phyloP scores from a whole-genome alignment of 164 flowering plant genomes.

The Chimonanthus praecox region DNA sequence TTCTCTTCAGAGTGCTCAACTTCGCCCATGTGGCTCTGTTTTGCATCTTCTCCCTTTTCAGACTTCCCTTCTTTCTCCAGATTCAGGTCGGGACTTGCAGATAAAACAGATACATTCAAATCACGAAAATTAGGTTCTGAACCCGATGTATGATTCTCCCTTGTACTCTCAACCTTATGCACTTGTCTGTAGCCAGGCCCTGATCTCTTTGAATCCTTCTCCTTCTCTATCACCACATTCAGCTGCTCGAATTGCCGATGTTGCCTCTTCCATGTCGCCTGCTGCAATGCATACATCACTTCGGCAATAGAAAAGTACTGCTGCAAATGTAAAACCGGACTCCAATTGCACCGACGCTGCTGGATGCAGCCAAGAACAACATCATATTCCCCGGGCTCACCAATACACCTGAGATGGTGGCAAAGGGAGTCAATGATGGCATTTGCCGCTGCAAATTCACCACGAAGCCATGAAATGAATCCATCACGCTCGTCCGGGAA shows the following conservation, averaged over 20 bases:
- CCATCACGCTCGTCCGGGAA: constrained; percentile 73
- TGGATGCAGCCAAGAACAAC: constrained; percentile 45
- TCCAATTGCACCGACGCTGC: constrained; percentile 82
- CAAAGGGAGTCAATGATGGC: constrained; percentile 76
- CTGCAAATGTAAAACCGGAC: constrained; percentile 76
- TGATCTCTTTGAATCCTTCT: constrained; percentile 42
- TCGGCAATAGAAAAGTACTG: constrained; percentile 75
- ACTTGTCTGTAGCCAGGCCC: constrained; percentile 32
- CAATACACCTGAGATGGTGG: constrained; percentile 49
- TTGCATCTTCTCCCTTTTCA: constrained; percentile 24
- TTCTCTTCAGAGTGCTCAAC: constrained; percentile 21
- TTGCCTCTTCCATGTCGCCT: constrained; percentile 42
- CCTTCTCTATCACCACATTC: constrained; percentile 14
- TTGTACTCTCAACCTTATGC: constrained; percentile 29
- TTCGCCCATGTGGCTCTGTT: constrained; percentile 10
- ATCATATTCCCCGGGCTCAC: constrained; percentile 79
- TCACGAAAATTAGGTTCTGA: constrained; percentile 19
- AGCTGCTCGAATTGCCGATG: constrained; percentile 27
- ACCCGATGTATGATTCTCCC: constrained; percentile 24
- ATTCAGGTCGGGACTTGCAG: constrained; percentile 8
- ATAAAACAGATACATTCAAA: constrained; percentile 13
- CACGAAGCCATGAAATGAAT: constrained; percentile 66
- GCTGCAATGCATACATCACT: constrained; percentile 53
- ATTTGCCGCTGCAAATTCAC: constrained; percentile 87
- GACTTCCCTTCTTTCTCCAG: constrained; percentile 13